Evolutionary conservation across 2,329 filamentous ascomycete genomes (phyloP).

Genomic region (Cladosporium phlei): DNA sequence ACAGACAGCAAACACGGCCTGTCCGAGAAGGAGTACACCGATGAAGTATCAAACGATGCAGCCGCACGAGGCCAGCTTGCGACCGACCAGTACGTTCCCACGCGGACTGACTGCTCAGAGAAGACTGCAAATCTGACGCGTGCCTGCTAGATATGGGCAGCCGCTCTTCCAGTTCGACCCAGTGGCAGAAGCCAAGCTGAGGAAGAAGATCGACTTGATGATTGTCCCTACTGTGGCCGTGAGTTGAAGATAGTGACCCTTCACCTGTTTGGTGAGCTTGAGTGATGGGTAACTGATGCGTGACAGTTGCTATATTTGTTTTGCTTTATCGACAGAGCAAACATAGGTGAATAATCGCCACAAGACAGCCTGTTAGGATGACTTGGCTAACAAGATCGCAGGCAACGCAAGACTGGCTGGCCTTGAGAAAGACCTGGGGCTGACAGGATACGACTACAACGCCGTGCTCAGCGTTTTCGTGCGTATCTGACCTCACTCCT

Average conservation of each 20-base stretch:
- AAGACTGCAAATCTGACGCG: too few species aligned
- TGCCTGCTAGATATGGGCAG: constrained; percentile 45
- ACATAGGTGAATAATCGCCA: constrained; percentile 58
- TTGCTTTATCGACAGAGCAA: constrained; percentile 71
- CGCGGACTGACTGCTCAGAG: too few species aligned
- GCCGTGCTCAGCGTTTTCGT: constrained; percentile 49
- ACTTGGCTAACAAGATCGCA: too few species aligned
- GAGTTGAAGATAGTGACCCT: too few species aligned
- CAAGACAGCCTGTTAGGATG: too few species aligned
- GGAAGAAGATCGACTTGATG: constrained; percentile 59
- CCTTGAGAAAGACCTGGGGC: constrained; percentile 52
- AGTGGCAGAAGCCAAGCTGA: constrained; percentile 53
- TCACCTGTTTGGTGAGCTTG: constrained; percentile 50
- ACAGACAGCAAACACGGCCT: not conserved
- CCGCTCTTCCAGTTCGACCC: constrained; percentile 53
- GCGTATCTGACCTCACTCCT: not conserved
- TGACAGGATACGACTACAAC: constrained; percentile 63
- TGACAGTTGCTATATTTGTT: constrained; percentile 55
- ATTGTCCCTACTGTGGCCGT: constrained; percentile 62
- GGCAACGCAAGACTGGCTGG: constrained; percentile 65
- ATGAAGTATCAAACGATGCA: constrained; percentile 30
- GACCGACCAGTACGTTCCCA: constrained; percentile 43
- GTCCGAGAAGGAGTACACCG: not conserved
- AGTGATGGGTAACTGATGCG: too few species aligned
- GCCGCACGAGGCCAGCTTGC: constrained; percentile 44